Evolutionary conservation across 2,329 filamentous ascomycete genomes (phyloP).

Genomic region (Echinosphaeria canescens): DNA sequence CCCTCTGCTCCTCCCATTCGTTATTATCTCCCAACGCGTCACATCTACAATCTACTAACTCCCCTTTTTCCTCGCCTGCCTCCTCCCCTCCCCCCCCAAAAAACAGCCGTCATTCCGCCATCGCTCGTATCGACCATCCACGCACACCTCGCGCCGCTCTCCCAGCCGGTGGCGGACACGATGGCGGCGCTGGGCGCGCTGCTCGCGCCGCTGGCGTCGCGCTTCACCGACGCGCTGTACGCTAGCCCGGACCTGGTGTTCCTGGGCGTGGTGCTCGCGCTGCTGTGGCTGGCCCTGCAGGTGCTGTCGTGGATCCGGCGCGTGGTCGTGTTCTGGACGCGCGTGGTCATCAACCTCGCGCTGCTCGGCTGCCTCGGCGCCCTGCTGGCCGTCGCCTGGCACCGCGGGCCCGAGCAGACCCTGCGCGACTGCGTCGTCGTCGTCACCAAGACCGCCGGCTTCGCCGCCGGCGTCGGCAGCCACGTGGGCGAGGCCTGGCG

Average conservation of each 20-base stretch:
- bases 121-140: no score
- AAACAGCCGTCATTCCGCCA: no score
- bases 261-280: constrained; percentile 23
- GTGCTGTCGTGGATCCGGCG: constrained; percentile 49
- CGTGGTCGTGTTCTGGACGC: constrained; percentile 56
- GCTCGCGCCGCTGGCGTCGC: constrained; percentile 19
- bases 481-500: constrained; percentile 36
- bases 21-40: no score
- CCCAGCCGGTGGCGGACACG: no score
- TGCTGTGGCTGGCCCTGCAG: constrained; percentile 38
- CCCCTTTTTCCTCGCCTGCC: no score
- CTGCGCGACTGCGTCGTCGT: constrained; percentile 30
- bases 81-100: no score
- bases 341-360: constrained; percentile 36
- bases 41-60: no score
- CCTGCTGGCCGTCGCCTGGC: constrained; percentile 33
- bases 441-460: constrained; percentile 19
- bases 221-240: constrained; percentile 13
- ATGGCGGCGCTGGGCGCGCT: no score
- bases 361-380: constrained; percentile 41
- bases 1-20: no score
- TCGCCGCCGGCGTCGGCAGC: constrained; percentile 23
- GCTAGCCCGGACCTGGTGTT: constrained; percentile 19
- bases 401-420: constrained; percentile 43
- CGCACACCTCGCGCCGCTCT: no score